A percentile compares a stretch with the other conserved stretches of the same genome.
phyloP scores from a whole-genome alignment of 495 filamentous ascomycete genomes.

The Xanthoparmelia taractica region DNA sequence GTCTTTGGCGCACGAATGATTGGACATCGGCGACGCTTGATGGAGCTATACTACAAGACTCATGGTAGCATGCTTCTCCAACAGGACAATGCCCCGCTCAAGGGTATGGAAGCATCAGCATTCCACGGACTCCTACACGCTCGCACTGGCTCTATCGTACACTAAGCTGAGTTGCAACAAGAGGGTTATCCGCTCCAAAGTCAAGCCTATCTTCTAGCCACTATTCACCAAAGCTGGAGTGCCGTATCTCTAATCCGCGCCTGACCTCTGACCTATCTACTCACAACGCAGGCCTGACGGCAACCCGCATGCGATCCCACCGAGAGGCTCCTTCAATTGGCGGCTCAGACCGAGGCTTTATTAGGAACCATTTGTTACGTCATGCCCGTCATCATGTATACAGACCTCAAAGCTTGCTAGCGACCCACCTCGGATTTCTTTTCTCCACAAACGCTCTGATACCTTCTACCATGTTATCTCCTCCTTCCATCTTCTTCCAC shows the following conservation, averaged over 20 bases:
- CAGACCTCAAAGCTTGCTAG: slow-evolving; percentile 56
- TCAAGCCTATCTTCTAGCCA: too few species aligned
- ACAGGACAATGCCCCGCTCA: not conserved
- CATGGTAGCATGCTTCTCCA: not conserved
- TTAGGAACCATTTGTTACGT: not conserved
- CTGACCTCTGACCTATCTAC: too few species aligned
- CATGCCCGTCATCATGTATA: not conserved
- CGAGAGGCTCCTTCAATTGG: not conserved
- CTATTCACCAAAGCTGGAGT: not conserved
- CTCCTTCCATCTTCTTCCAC: slow-evolving; percentile 53
- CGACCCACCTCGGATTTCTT: slow-evolving; percentile 60
- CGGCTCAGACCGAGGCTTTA: not conserved
- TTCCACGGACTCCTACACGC: not conserved
- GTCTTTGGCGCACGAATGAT: not conserved
- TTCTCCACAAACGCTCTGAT: slow-evolving; percentile 74
- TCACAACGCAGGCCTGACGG: not conserved
- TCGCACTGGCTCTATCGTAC: not conserved
- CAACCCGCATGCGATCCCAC: not conserved
- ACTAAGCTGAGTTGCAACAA: not conserved
- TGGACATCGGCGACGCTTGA: too few species aligned
- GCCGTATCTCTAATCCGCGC: not conserved
- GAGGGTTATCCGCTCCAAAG: not conserved
- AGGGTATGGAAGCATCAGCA: not conserved
- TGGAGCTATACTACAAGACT: not conserved
- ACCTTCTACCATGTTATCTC: slow-evolving; percentile 72